A percentile compares a stretch with the other conserved stretches of the same genome.
These are phyloP conservation scores for Aspergillus incahuasiensis DNA, from an alignment of 495 filamentous ascomycete species.

Conservation along the genomic window DNA sequence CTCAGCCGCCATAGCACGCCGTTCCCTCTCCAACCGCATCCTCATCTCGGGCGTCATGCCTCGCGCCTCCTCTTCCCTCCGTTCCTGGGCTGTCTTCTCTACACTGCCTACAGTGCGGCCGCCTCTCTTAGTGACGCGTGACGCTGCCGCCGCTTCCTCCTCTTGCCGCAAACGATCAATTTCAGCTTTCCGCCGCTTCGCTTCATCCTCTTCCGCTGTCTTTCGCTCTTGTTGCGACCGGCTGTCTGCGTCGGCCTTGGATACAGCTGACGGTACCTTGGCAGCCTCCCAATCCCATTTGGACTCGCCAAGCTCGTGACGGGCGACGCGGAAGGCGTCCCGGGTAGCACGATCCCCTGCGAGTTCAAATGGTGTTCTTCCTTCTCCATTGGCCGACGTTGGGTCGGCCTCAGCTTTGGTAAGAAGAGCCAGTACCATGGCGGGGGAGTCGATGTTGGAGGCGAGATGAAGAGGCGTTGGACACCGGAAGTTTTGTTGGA, in stretches of 20 bases:
- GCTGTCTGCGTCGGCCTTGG: constrained; percentile 61
- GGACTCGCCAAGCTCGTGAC: constrained; percentile 70
- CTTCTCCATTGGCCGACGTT: constrained; percentile 56
- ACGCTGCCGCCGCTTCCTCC: constrained; percentile 46
- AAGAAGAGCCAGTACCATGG: constrained; percentile 71
- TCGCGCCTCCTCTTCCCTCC: constrained; percentile 73
- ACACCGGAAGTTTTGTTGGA: constrained; percentile 71
- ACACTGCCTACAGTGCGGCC: constrained; percentile 48
- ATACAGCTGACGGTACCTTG: constrained; percentile 64
- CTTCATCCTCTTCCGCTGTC: constrained; percentile 50
- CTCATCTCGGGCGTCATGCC: constrained; percentile 83
- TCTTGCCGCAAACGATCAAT: constrained; percentile 63
- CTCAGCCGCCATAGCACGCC: constrained; percentile 79
- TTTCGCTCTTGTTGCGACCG: constrained; percentile 59
- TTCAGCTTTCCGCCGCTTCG: constrained; percentile 56
- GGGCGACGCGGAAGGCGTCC: constrained; percentile 87
- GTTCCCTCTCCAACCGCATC: constrained; percentile 73
- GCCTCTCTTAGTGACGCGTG: constrained; percentile 36
- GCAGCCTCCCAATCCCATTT: constrained; percentile 78
- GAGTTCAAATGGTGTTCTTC: constrained; percentile 78
- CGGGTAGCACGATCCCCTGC: constrained; percentile 81
- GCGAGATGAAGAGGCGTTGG: constrained; percentile 86
- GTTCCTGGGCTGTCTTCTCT: constrained; percentile 67
- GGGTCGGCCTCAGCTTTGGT: constrained; percentile 73
- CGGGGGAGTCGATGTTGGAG: constrained; percentile 66